Percentiles rank a stretch among this genome's conserved stretches.
Conservation (phyloP, 768 basidiomycete species). For the Pleurotus platypus region DNA sequence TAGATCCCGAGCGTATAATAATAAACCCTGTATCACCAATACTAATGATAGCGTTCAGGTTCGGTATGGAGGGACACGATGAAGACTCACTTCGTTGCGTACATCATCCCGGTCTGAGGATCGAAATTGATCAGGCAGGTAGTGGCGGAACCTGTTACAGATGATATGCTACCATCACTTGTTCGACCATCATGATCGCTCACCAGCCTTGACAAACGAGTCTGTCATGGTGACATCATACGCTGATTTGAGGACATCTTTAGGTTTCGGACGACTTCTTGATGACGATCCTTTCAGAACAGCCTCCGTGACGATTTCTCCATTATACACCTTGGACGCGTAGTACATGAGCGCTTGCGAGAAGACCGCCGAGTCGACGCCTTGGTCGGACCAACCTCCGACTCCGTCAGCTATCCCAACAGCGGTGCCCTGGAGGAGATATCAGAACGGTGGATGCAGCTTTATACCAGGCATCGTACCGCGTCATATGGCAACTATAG, state of each 20-base stretch:
- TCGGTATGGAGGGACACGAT: constrained; percentile 19
- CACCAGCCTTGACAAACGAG: constrained; percentile 62
- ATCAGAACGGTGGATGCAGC: constrained; percentile 29
- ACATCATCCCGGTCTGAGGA: constrained; percentile 67
- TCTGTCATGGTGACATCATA: constrained; percentile 71
- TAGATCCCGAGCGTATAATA: constrained; percentile 63
- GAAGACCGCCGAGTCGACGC: constrained; percentile 86
- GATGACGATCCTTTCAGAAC: constrained; percentile 31
- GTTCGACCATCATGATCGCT: constrained; percentile 16
- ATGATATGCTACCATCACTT: background rate
- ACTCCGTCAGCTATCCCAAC: constrained; percentile 92
- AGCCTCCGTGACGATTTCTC: constrained; percentile 53
- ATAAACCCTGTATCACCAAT: constrained; percentile 78
- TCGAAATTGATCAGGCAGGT: constrained; percentile 76
- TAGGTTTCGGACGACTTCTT: constrained; percentile 42
- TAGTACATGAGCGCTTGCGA: constrained; percentile 91
- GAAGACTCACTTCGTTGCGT: constrained; percentile 66
- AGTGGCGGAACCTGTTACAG: constrained; percentile 70
- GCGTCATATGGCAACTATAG: constrained; percentile 72
- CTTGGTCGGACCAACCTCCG: constrained; percentile 83
- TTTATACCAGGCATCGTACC: constrained; percentile 39
- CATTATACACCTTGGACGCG: constrained; percentile 42
- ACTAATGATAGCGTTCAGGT: constrained; percentile 29
- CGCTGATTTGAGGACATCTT: constrained; percentile 68
- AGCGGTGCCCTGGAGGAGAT: constrained; percentile 54